Base-by-base conservation (phyloP, 345 rosid genomes). In the Aethionema arabicum region DNA sequence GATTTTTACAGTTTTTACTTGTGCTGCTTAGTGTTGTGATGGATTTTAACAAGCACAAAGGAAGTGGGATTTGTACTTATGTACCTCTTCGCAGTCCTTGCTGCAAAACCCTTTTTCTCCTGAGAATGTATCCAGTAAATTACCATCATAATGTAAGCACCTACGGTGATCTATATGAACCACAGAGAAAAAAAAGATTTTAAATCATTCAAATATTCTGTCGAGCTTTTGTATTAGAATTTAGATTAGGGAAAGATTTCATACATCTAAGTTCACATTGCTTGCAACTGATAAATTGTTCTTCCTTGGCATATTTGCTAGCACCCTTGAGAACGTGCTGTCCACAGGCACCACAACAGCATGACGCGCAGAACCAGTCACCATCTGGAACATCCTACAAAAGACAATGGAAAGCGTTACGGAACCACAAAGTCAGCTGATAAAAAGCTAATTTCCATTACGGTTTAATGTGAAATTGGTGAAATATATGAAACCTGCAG, bases 331-430 rank as follows among this genome's bases (percentile, higher is more conserved):
- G 45, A 58, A 74, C 44, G 53, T 57, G 54, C 55, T 72, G 55
- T 53, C 79, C 74, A 74, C 95, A 89, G 35, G 78, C 70, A 52
- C 69, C 59, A 71, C 96, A 89, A 66, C 93, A 76, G 56, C 98
- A 92, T 46, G 91, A 82, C 39, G 90, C 80, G 64, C 96, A 89
- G 70, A 83, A 92, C 95, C 93, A 92, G 61, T 85, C 86, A 66
- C 93, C 96, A 32, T 80, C 87, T 3, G 95, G 96, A 74, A 87
- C 54, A 61, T 71, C 81, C 96, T 83, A 52, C 48, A 63, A 11
- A 54, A 67, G 42, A 47, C 61, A 69, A 61, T 3, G 35, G 60
- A 35, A 67, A 41, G 36, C 54, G 45, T 55, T 64, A 63, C 42
- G 42, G 49, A 50, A 63, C 35, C 45, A 15, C n/a, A 21, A 21